Evolutionary conservation across 1,284 basidiomycete genomes (phyloP), one percentile per base, ranked within the genome.

Genomic region (Papiliotrema laurentii): DNA sequence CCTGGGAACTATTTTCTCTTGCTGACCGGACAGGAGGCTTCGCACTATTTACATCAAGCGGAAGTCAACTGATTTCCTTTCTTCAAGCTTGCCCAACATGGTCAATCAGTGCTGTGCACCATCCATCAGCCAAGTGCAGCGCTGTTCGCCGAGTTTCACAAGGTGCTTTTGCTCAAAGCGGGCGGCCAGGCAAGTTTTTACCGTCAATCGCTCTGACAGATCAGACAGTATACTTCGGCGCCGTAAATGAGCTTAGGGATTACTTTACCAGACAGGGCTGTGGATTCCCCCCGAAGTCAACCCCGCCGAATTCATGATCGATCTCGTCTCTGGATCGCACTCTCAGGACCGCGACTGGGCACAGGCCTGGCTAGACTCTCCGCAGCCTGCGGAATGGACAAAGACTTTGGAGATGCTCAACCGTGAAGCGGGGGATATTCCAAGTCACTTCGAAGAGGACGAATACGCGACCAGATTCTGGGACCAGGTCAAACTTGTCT

Each of bases 81-180:
- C n/a, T n/a, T n/a, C n/a, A 81, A 83, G 51, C 79, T 92, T 18
- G 86, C 89, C 3, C 78, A 86, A 57, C 82, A 81, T 50, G 89
- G 89, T 11, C 82, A 82, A 71, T 68, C 59, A 26, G 54, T 58
- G 13, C 43, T 61, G 4, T 54, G 52, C 19, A 57, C 54, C 2
- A 57, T 63, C 14, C 60, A 63, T 47, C 60, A 63, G 36, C 60
- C 60, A 4, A 34, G 30, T 36, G 60, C 54, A 16, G 49, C 45
- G 4, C 46, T 63, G 2, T 63, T 63, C 35, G 50, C 75, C 54
- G 58, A 65, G 47, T 74, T 74, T 51, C 77, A 79, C 56, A 70
- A 75, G 26, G 60, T 80, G 18, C 67, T 79, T 3, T 62, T 76
- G 14, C 54, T 75, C 25, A 59, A 67, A 31, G 50, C 53, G 7